These are phyloP conservation scores for Diphasiastrum complanatum DNA, from an alignment of 83 land plant genomes.

Conservation along the genomic window DNA sequence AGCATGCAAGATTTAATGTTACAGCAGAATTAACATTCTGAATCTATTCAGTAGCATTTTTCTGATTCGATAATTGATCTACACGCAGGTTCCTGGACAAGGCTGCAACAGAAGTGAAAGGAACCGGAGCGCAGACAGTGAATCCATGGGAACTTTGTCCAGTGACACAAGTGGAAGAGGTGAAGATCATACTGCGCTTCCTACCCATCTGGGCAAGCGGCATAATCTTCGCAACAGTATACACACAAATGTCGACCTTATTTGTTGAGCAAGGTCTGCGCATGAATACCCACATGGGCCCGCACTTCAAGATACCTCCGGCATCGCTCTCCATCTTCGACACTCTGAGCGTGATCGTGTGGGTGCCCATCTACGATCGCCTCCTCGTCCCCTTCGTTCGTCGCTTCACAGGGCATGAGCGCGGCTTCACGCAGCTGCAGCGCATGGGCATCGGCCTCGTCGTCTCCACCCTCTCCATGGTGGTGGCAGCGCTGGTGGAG, in stretches of 20 bases:
- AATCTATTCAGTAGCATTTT: too few species aligned
- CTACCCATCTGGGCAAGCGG: neutral
- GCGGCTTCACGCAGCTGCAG: slow-evolving; percentile 5
- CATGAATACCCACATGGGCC: slow-evolving; percentile 6
- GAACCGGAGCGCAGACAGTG: neutral
- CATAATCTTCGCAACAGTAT: neutral
- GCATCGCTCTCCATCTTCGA: slow-evolving; percentile 5
- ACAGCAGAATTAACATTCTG: too few species aligned
- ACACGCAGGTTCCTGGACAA: slow-evolving; percentile 14
- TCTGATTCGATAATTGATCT: too few species aligned
- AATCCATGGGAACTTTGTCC: slow-evolving; percentile 8
- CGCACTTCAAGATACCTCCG: slow-evolving; percentile 8
- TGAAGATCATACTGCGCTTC: slow-evolving; percentile 1
- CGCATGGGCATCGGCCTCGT: slow-evolving; percentile 6
- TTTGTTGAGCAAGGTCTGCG: slow-evolving; percentile 9
- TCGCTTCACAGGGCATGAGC: neutral
- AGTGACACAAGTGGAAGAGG: slow-evolving; percentile 16
- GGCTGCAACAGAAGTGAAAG: neutral
- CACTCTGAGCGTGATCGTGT: slow-evolving; percentile 6
- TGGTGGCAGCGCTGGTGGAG: slow-evolving; percentile 9
- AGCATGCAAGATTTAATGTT: too few species aligned
- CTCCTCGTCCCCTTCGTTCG: slow-evolving; percentile 9
- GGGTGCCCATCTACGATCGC: slow-evolving; percentile 7
- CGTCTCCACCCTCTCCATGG: slow-evolving; percentile 3
- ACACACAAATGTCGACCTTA: slow-evolving; percentile 8